These are phyloP conservation scores for Pyrus communis DNA, from an alignment of 306 rosid genomes.

Conservation along the genomic window DNA sequence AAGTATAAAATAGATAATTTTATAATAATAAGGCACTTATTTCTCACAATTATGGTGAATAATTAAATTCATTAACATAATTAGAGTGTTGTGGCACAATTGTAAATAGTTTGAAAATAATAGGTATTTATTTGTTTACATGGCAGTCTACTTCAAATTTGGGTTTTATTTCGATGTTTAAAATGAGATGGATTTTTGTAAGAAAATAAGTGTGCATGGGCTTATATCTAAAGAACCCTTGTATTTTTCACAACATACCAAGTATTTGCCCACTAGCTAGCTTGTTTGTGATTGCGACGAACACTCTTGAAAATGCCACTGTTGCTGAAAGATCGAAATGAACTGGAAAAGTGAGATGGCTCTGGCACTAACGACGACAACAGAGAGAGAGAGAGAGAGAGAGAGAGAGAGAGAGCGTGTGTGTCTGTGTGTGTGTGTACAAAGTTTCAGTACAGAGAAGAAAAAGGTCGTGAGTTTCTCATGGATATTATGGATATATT, in stretches of 20 bases:
- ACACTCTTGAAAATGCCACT: not conserved
- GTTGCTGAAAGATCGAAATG: not conserved
- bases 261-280: not conserved
- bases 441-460: constrained; percentile 10
- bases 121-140: too few species aligned
- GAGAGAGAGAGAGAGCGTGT: constrained; percentile 5
- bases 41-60: too few species aligned
- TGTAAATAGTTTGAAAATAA: too few species aligned
- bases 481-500: not conserved
- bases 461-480: not conserved
- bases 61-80: too few species aligned
- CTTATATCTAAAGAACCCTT: too few species aligned
- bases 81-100: too few species aligned
- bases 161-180: too few species aligned
- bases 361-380: constrained; percentile 13
- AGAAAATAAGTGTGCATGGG: too few species aligned
- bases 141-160: too few species aligned
- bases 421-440: constrained; percentile 14
- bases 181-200: too few species aligned
- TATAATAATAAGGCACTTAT: too few species aligned
- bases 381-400: not conserved
- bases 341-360: constrained; percentile 10
- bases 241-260: not conserved
- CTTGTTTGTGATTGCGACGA: not conserved
- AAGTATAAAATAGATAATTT: too few species aligned